Evolutionary conservation across 1,284 basidiomycete genomes (phyloP).

Genomic region (Dichomitus squalens): DNA sequence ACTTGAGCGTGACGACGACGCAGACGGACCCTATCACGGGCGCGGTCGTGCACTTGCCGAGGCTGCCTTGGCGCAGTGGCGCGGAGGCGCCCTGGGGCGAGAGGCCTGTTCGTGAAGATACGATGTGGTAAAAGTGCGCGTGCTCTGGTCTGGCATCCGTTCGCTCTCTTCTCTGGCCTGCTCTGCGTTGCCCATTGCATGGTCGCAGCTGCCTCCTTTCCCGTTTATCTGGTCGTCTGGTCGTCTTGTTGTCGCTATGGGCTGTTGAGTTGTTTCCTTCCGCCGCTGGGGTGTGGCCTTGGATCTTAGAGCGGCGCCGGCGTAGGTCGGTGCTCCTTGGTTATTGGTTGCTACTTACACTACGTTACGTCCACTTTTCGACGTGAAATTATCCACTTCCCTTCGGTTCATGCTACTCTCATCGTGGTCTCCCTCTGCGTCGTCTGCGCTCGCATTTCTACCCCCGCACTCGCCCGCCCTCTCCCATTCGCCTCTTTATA

Average conservation of each 20-base stretch:
- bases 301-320: slow-evolving; percentile 15
- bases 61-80: slow-evolving; percentile 30
- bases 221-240: neutral
- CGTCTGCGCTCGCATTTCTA: neutral
- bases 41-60: slow-evolving; percentile 34
- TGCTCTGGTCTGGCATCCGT: neutral
- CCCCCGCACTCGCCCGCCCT: neutral
- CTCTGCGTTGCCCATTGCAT: neutral
- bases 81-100: slow-evolving; percentile 17
- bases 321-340: slow-evolving; percentile 5
- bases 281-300: neutral
- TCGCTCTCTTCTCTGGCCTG: neutral
- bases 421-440: neutral
- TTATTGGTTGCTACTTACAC: slow-evolving; percentile 1
- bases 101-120: slow-evolving; percentile 16
- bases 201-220: neutral
- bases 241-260: neutral
- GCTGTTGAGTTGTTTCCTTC: neutral
- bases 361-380: slow-evolving; percentile 7
- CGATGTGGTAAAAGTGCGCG: slow-evolving; percentile 18
- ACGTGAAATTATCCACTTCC: slow-evolving; percentile 22
- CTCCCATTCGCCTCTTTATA: neutral
- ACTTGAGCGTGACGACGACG: slow-evolving; percentile 37
- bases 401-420: neutral
- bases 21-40: slow-evolving; percentile 39